phyloP scores from a whole-genome alignment of 495 filamentous ascomycete genomes.

The Polyplosphaeria fusca region DNA sequence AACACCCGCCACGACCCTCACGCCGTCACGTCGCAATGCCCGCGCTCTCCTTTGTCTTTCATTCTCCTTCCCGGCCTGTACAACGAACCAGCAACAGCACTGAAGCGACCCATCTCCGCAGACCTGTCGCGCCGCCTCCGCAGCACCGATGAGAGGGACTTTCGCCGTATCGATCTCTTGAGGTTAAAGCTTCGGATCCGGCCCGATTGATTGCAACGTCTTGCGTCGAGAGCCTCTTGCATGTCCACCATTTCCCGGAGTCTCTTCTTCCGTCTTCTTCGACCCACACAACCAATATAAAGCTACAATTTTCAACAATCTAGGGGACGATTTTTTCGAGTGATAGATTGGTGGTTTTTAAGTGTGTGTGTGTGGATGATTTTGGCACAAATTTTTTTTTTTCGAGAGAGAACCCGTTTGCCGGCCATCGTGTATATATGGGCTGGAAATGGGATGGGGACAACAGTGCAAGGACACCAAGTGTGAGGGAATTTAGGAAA shows the following conservation, averaged over 20 bases:
- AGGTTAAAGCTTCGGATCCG: constrained; percentile 39
- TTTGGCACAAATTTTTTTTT: no score
- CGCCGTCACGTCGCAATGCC: not conserved
- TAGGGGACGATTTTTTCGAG: not conserved
- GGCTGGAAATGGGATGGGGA: no score
- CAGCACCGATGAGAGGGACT: constrained; percentile 39
- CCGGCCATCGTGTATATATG: no score
- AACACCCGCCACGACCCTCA: constrained; percentile 1
- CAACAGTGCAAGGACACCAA: no score
- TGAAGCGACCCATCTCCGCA: constrained; percentile 33
- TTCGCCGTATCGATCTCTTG: constrained; percentile 24
- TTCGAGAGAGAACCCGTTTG: no score
- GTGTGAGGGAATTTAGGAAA: no score
- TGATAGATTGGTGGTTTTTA: not conserved
- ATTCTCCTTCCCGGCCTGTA: constrained; percentile 17
- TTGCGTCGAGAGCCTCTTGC: constrained; percentile 32
- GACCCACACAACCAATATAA: not conserved
- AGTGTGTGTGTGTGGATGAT: no score
- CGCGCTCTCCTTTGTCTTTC: not conserved
- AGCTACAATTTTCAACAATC: not conserved
- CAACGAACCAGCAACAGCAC: constrained; percentile 27
- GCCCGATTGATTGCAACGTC: constrained; percentile 5
- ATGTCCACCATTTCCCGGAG: constrained; percentile 22
- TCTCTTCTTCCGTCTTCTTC: constrained; percentile 4
- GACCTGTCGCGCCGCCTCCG: constrained; percentile 17